phyloP scores from a whole-genome alignment of 148 eudicot genomes.

The Vaccinium vitisidaea region DNA sequence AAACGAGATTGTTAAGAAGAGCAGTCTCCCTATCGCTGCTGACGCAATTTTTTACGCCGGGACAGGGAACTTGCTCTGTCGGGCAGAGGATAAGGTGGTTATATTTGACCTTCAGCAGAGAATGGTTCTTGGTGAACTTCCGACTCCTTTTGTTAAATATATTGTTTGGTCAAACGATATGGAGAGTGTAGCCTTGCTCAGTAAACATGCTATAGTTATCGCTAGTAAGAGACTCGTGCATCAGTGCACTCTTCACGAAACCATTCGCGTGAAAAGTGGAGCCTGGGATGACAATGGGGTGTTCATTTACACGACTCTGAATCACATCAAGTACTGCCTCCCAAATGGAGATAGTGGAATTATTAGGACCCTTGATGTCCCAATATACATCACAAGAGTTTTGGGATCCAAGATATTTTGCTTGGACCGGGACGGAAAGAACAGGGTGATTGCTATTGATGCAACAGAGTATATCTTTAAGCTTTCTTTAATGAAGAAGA shows the following conservation, averaged over 20 bases:
- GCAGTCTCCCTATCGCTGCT: slow-evolving; percentile 58
- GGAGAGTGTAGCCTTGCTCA: slow-evolving; percentile 86
- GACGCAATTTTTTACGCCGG: slow-evolving; percentile 88
- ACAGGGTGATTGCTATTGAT: slow-evolving; percentile 55
- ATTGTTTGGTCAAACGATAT: slow-evolving; percentile 84
- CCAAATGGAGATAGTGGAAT: slow-evolving; percentile 94
- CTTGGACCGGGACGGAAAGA: slow-evolving; percentile 84
- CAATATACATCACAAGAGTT: slow-evolving; percentile 71
- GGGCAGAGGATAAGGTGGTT: slow-evolving; percentile 74
- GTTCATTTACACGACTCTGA: slow-evolving; percentile 73
- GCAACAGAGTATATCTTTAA: slow-evolving; percentile 80
- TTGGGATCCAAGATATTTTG: slow-evolving; percentile 66
- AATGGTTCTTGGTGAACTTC: slow-evolving; percentile 71
- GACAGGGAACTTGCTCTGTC: slow-evolving; percentile 74
- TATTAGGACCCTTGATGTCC: slow-evolving; percentile 71
- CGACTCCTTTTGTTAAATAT: slow-evolving; percentile 75
- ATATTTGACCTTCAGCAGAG: slow-evolving; percentile 87
- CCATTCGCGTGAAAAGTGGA: slow-evolving; percentile 85
- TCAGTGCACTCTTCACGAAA: slow-evolving; percentile 82
- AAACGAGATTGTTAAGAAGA: slow-evolving; percentile 75
- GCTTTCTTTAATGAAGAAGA: slow-evolving; percentile 62
- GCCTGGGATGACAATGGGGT: slow-evolving; percentile 93
- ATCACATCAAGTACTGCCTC: slow-evolving; percentile 85
- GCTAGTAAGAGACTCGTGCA: slow-evolving; percentile 73
- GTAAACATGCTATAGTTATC: slow-evolving; percentile 74